Percentiles rank a stretch among this genome's conserved stretches.
phyloP scores from a whole-genome alignment of 164 flowering plant species.

The Piper betle region DNA sequence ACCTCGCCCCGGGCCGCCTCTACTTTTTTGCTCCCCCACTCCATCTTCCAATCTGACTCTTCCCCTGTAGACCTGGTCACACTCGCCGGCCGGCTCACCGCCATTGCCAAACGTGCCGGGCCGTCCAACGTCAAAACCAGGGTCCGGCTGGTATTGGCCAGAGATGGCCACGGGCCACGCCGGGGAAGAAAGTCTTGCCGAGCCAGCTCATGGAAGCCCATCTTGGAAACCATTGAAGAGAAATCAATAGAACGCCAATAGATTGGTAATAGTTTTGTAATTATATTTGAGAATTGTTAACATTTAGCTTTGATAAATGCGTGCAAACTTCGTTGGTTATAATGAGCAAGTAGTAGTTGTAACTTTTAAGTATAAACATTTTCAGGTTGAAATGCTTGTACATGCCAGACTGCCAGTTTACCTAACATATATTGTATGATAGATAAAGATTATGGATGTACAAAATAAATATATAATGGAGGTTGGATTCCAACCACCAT shows the following conservation, averaged over 20 bases:
- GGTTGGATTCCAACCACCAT: too few relatives aligned
- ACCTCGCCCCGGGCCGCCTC: slow-evolving; percentile 21
- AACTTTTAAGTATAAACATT: too few relatives aligned
- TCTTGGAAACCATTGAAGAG: not conserved
- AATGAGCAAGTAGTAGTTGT: too few relatives aligned
- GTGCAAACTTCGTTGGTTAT: too few relatives aligned
- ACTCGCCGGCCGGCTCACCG: slow-evolving; percentile 3
- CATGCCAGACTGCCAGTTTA: too few relatives aligned
- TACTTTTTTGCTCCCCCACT: slow-evolving; percentile 31
- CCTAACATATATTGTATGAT: too few relatives aligned
- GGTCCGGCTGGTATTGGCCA: not conserved
- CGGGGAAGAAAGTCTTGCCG: not conserved
- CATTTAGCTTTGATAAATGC: too few relatives aligned
- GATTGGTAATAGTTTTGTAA: too few relatives aligned
- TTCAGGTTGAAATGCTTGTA: too few relatives aligned
- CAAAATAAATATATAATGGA: too few relatives aligned
- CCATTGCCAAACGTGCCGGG: slow-evolving; percentile 10
- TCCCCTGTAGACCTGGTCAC: slow-evolving; percentile 6
- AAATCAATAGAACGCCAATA: not conserved
- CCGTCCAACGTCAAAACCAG: not conserved
- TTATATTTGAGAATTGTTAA: too few relatives aligned
- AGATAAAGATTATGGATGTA: too few relatives aligned
- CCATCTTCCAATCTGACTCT: slow-evolving; percentile 10
- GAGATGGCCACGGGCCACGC: not conserved
- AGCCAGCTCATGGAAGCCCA: not conserved